Percentiles rank a stretch among this genome's conserved stretches.
phyloP scores from a whole-genome alignment of 2,329 filamentous ascomycete species.

The Ascomycota sp. region DNA sequence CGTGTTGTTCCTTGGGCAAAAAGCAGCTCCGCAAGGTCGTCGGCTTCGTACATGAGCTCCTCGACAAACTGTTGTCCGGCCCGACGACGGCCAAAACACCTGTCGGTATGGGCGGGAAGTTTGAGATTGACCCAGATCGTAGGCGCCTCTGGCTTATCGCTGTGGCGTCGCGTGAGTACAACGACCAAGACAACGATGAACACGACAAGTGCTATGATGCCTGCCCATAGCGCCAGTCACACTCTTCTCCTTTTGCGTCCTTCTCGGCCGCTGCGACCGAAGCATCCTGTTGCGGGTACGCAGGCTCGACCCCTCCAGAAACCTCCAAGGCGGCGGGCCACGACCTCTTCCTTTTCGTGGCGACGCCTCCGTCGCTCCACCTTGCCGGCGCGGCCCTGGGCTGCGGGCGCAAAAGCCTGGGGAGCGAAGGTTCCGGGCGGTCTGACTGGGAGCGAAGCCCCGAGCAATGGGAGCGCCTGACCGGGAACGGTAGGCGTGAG shows the following conservation, averaged over 20 bases:
- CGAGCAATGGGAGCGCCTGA: conserved; percentile 5
- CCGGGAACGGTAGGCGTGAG: conserved; percentile 20
- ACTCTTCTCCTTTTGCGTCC: conserved; percentile 41
- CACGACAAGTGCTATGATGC: conserved; percentile 32
- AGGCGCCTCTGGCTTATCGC: conserved; percentile 8
- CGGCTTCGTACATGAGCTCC: conserved; percentile 49
- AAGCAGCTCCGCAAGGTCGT: conserved; percentile 71
- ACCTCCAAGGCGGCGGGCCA: conserved; percentile 34
- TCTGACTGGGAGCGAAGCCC: conserved; percentile 19
- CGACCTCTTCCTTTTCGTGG: conserved; percentile 44
- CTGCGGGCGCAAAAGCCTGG: conserved; percentile 20
- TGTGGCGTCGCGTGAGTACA: conserved; percentile 20
- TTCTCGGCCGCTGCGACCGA: conserved; percentile 41
- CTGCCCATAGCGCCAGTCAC: conserved; percentile 30
- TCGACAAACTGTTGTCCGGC: conserved; percentile 42
- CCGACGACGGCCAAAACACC: conserved; percentile 63
- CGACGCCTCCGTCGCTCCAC: conserved; percentile 31
- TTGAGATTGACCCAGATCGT: conserved; percentile 62
- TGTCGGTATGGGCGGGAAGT: conserved; percentile 70
- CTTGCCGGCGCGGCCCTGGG: conserved; percentile 19
- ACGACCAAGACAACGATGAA: conserved; percentile 37
- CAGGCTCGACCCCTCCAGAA: conserved; percentile 47
- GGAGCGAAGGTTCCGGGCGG: conserved; percentile 24
- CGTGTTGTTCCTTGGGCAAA: conserved; percentile 60
- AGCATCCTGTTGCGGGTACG: conserved; percentile 41